Conservation (phyloP, 371 early-diverging fungal genomes). For the Blakeslea trispora region DNA sequence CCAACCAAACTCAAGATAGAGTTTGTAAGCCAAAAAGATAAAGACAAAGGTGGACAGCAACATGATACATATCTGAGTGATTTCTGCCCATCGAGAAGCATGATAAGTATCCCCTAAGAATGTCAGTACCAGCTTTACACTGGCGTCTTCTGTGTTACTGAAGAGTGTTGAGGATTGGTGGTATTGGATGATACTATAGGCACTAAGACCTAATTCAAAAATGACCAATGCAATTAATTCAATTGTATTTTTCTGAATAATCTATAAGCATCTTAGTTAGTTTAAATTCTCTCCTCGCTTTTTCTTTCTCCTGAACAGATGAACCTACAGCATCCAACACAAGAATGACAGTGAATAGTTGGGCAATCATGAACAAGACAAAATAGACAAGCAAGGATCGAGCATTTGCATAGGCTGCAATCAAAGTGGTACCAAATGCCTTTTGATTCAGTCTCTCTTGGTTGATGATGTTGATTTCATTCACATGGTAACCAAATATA, state of each 20-base stretch:
- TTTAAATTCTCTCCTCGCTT: no score
- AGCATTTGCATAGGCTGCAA: slow-evolving; percentile 46
- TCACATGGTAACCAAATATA: slow-evolving; percentile 38
- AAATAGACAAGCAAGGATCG: slow-evolving; percentile 48
- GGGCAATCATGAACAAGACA: slow-evolving; percentile 48
- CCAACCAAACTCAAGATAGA: slow-evolving; percentile 68
- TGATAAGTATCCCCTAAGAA: slow-evolving; percentile 35
- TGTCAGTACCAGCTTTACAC: slow-evolving; percentile 21
- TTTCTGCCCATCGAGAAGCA: slow-evolving; percentile 50
- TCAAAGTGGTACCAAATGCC: slow-evolving; percentile 30
- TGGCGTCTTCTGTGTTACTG: slow-evolving; percentile 25
- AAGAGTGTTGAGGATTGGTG: slow-evolving; percentile 50
- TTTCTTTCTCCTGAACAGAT: no score
- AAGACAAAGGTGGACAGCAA: slow-evolving; percentile 34
- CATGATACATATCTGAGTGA: slow-evolving; percentile 48
- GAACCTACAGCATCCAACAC: slow-evolving; percentile 55
- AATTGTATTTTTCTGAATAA: slow-evolving; percentile 54
- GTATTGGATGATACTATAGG: slow-evolving; percentile 49
- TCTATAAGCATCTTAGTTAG: slow-evolving; percentile 35
- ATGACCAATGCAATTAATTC: slow-evolving; percentile 50
- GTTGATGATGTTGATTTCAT: slow-evolving; percentile 38
- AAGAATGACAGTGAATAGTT: slow-evolving; percentile 42
- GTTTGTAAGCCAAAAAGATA: slow-evolving; percentile 46
- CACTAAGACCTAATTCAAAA: slow-evolving; percentile 52
- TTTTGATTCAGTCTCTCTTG: slow-evolving; percentile 33